phyloP scores from a whole-genome alignment of 768 basidiomycete genomes.

The Trametes villosa region DNA sequence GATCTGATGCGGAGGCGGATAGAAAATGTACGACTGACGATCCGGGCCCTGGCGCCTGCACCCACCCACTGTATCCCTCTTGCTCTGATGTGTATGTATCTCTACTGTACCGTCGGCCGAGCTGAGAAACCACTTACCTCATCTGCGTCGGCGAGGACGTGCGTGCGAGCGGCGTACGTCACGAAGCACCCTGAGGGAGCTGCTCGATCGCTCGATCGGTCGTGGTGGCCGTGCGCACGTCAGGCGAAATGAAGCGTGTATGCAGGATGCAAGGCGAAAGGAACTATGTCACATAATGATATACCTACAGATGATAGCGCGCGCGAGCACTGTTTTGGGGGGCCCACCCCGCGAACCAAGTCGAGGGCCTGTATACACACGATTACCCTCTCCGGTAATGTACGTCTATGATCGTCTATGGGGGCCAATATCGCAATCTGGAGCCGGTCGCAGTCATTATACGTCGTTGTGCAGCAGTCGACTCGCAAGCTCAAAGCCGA shows the following conservation, averaged over 20 bases:
- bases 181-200: neutral
- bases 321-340: neutral
- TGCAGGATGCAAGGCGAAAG: neutral
- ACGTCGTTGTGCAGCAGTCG: conserved; percentile 53
- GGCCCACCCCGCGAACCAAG: neutral
- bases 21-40: neutral
- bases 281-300: neutral
- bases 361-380: neutral
- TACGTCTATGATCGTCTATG: conserved; percentile 11
- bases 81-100: conserved; percentile 18
- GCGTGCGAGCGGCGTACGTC: neutral
- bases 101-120: conserved; percentile 10
- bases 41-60: neutral
- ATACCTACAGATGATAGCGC: neutral
- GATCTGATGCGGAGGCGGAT: conserved; percentile 4
- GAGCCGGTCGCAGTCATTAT: conserved; percentile 14
- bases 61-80: conserved; percentile 9
- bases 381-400: conserved; percentile 8
- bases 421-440: neutral
- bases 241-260: neutral
- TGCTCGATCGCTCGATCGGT: no score
- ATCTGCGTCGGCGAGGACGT: neutral
- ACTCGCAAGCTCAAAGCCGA: conserved; percentile 93
- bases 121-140: neutral
- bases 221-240: neutral